Base-by-base conservation (phyloP, 2,329 filamentous ascomycete species). In the Stagonosporopsis vannaccii region DNA sequence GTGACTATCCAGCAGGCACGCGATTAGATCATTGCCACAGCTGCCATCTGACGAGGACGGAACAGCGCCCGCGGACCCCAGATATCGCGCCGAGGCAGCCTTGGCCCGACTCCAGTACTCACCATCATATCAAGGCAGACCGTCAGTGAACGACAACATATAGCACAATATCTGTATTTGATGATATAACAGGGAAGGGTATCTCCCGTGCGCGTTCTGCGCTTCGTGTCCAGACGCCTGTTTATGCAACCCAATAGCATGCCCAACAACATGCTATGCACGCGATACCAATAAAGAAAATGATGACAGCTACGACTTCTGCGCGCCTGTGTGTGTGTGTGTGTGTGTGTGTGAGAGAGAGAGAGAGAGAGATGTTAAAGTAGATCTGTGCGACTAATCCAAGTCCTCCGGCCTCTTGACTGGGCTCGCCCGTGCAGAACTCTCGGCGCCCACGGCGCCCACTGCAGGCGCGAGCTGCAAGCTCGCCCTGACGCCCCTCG, bases 401-500 rank as follows among this genome's bases (percentile, higher is more conserved):
- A 80, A 50, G 70, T 81, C 74, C 56, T 80, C 78, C 6, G 78
- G 78, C 52, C 79, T 69, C 69, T 81, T 81, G 22, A 77, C 64
- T n/a, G 79, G 78, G 54, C 76, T 78, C 11, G 70, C 61, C 56
- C 73, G 60, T 12, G 68, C 65, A 8, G 70, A 65, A 26, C 65
- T 71, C 32, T 75, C 73, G 23, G 61, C 22, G 6, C 56, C 62
- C 11, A 53, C 43, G 8, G 54, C 26, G 22, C 28, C 56, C 4
- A 65, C 52, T 5, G 69, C 67, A 26, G 73, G 68, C n/a, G 67
- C 68, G 35, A 78, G 66, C 51, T 70, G 77, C 45, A 79, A 60
- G 54, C 73, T 77, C 53, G 70, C 71, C 40, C 75, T 65, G 25
- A 78, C 60, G 30, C 64, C 68, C 48, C 73, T 68, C 20, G 69